A percentile compares a stretch with the other conserved stretches of the same genome.
These are phyloP conservation scores for Penium margaritaceum DNA, from an alignment of 139 green algal species.

Conservation along the genomic window DNA sequence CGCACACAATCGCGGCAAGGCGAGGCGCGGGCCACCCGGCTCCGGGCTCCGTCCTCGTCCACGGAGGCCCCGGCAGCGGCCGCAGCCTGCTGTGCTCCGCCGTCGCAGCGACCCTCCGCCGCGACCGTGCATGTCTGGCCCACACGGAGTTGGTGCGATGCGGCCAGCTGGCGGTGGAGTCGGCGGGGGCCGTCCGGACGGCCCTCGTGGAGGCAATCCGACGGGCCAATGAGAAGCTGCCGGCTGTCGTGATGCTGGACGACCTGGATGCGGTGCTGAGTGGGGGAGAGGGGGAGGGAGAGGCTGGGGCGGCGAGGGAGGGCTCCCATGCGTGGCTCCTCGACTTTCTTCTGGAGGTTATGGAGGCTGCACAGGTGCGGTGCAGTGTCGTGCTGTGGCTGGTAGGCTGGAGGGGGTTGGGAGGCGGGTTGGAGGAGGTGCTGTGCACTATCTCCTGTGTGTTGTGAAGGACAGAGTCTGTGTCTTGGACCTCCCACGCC, in stretches of 20 bases:
- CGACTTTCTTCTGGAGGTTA: too few relatives aligned
- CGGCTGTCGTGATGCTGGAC: conserved; percentile 71
- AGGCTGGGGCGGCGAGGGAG: neutral
- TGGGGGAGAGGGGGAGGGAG: conserved; percentile 19
- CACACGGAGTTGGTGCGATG: conserved; percentile 53
- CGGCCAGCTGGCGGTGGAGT: conserved; percentile 47
- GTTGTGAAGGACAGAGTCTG: too few relatives aligned
- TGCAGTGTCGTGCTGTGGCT: too few relatives aligned
- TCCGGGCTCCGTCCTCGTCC: conserved; percentile 18
- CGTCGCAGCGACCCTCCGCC: conserved; percentile 34
- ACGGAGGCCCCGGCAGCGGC: conserved; percentile 19
- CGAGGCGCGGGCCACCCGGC: neutral
- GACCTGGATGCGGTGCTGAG: conserved; percentile 65
- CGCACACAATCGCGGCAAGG: neutral
- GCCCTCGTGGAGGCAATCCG: conserved; percentile 40
- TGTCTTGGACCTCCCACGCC: too few relatives aligned
- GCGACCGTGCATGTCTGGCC: conserved; percentile 28
- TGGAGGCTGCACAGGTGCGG: too few relatives aligned
- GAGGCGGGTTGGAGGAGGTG: too few relatives aligned
- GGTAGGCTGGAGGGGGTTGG: too few relatives aligned
- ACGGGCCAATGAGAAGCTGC: conserved; percentile 55
- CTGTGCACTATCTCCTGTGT: too few relatives aligned
- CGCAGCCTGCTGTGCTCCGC: conserved; percentile 44
- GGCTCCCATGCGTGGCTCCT: too few relatives aligned
- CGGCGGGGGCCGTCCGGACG: conserved; percentile 11